Evolutionary conservation across 495 filamentous ascomycete species (phyloP).

Genomic region (Trypethelium eluteriae): DNA sequence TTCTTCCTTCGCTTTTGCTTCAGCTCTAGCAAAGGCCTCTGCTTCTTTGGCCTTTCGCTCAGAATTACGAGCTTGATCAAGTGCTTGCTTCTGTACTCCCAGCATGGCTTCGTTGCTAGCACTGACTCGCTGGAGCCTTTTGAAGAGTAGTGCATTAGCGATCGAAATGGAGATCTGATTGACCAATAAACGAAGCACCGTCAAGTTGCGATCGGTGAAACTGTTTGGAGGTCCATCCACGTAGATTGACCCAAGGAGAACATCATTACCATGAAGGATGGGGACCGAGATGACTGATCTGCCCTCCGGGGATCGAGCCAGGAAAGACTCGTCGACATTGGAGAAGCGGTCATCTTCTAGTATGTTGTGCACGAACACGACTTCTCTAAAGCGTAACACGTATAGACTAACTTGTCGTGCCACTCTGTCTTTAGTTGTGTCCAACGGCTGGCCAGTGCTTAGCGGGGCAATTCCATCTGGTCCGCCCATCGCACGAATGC

Average conservation of each 20-base stretch:
- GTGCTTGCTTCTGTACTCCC: slow-evolving; percentile 71
- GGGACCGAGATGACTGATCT: slow-evolving; percentile 79
- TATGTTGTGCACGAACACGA: slow-evolving; percentile 75
- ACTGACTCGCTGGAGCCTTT: slow-evolving; percentile 43
- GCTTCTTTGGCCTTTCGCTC: slow-evolving; percentile 77
- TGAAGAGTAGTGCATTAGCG: slow-evolving; percentile 79
- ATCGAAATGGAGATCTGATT: slow-evolving; percentile 86
- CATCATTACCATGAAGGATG: slow-evolving; percentile 67
- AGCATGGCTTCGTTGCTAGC: slow-evolving; percentile 78
- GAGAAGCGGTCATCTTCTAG: slow-evolving; percentile 80
- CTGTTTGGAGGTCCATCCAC: slow-evolving; percentile 76
- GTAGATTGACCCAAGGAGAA: slow-evolving; percentile 74
- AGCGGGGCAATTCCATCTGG: slow-evolving; percentile 58
- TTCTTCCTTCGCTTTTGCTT: slow-evolving; percentile 83
- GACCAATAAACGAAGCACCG: slow-evolving; percentile 74
- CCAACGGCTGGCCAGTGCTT: slow-evolving; percentile 57
- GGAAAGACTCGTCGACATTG: slow-evolving; percentile 65
- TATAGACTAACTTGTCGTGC: slow-evolving; percentile 75
- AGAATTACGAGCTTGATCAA: slow-evolving; percentile 69
- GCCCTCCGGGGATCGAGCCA: slow-evolving; percentile 58
- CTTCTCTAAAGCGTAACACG: slow-evolving; percentile 73
- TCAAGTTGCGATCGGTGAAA: slow-evolving; percentile 82
- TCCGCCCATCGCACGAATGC: slow-evolving; percentile 66
- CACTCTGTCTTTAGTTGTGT: slow-evolving; percentile 55
- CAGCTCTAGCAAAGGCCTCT: slow-evolving; percentile 75